Evolutionary conservation across 306 rosid species (phyloP), one percentile per base, ranked within the genome.

Genomic region (Corylus heterophylla): DNA sequence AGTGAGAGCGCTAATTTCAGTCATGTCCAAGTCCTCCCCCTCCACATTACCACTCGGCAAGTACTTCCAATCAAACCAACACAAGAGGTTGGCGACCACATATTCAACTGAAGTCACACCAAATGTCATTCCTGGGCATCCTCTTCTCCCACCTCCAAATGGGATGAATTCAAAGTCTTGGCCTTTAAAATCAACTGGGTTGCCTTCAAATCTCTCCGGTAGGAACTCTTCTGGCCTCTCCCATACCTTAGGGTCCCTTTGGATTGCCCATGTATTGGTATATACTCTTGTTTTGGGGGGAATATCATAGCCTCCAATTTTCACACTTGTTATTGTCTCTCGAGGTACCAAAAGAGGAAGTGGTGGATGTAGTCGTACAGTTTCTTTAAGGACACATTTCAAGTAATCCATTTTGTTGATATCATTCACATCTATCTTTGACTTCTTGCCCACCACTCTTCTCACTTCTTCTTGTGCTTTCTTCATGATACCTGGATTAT

Each of bases 141-240:
- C 79, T 54, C 82, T 85, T 58, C 86, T 76, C 4, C 89, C 86
- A 18, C 61, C 29, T 3, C 86, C 86, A 51, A 82, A 85, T 2
- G 86, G 82, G 14, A 82, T 29, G 27, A 63, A 67, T 8, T 85
- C 49, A 9, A 76, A 82, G 35, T 82, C 83, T 10, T 78, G 69
- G 5, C 69, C 83, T 61, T 39, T 14, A 12, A 75, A 82, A 42
- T 79, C 84, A 50, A 82, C 0, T 0, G 17, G 0, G 0, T 17
- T 68, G 0, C 55, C 20, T 48, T 70, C 59, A 5, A 86, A 86
- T 56, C 89, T 83, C 71, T 86, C 85, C 0, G 79, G 87, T 3
- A 80, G 0, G 59, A 83, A 86, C 54, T 80, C 84, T 2, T 78
- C 75, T 1, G 90, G 85, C 0, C 1, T 75, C 2, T 78, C 84